phyloP scores from a whole-genome alignment of 2,329 filamentous ascomycete species.

The Ophiosphaerella narmari region DNA sequence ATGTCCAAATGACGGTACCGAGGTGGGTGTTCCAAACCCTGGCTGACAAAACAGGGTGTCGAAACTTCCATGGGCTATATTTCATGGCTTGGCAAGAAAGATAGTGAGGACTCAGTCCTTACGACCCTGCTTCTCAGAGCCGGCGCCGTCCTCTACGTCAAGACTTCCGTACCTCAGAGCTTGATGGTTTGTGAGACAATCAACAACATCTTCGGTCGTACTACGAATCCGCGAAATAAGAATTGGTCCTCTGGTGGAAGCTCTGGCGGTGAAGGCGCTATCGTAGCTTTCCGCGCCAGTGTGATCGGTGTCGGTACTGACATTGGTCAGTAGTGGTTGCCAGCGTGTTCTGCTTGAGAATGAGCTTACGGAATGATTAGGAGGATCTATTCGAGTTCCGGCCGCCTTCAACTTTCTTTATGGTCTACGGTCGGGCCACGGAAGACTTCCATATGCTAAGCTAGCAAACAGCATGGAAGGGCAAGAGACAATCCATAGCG shows the following conservation, averaged over 20 bases:
- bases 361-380: too few relatives aligned
- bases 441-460: too few relatives aligned
- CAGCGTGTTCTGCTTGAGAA: too few relatives aligned
- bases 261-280: conserved; percentile 62
- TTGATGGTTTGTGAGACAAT: conserved; percentile 59
- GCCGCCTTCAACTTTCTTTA: too few relatives aligned
- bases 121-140: conserved; percentile 29
- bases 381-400: too few relatives aligned
- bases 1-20: too few relatives aligned
- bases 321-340: conserved; percentile 31
- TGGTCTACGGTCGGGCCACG: too few relatives aligned
- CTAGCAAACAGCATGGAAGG: too few relatives aligned
- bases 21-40: too few relatives aligned
- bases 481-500: too few relatives aligned
- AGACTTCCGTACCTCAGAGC: conserved; percentile 61
- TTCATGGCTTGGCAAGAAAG: conserved; percentile 41
- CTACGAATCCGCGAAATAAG: conserved; percentile 60
- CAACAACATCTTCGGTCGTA: conserved; percentile 56
- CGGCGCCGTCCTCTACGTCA: conserved; percentile 57
- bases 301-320: conserved; percentile 62
- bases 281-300: conserved; percentile 57
- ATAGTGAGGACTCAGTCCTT: too few relatives aligned
- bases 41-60: too few relatives aligned
- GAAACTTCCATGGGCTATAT: conserved; percentile 58
- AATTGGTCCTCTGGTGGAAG: conserved; percentile 57